phyloP scores from a whole-genome alignment of 148 eudicot genomes.

The Rhododendron simsii region DNA sequence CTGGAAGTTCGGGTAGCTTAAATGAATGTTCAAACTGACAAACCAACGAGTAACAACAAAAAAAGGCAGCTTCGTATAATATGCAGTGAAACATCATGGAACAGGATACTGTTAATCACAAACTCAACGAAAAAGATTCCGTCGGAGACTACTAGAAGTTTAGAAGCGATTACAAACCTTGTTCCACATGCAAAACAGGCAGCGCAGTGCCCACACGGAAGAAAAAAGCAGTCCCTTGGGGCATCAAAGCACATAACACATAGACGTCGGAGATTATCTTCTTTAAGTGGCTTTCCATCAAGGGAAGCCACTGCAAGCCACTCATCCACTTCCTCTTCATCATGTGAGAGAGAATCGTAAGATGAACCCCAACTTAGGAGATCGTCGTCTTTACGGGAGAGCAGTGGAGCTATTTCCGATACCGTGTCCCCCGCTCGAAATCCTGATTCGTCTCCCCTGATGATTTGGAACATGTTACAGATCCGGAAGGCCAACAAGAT shows the following conservation, averaged over 20 bases:
- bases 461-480: constrained; percentile 20
- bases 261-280: constrained; percentile 26
- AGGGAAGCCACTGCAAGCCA: constrained; percentile 15
- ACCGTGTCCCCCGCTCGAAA: constrained; percentile 18
- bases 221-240: constrained; percentile 56
- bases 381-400: constrained; percentile 42
- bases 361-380: constrained; percentile 51
- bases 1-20: background rate
- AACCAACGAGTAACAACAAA: background rate
- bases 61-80: too few relatives aligned
- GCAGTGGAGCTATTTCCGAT: constrained; percentile 39
- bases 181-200: constrained; percentile 58
- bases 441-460: constrained; percentile 13
- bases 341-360: constrained; percentile 44
- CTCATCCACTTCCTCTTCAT: constrained; percentile 45
- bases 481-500: constrained; percentile 24
- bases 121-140: background rate
- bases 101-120: background rate
- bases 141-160: background rate
- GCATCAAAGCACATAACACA: constrained; percentile 57
- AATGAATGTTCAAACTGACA: background rate
- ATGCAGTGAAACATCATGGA: background rate
- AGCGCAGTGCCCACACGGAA: constrained; percentile 66
- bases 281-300: constrained; percentile 25
- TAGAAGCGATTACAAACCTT: constrained; percentile 29